phyloP scores from a whole-genome alignment of 805 yeast genomes.

The Ogataea naganishii region DNA sequence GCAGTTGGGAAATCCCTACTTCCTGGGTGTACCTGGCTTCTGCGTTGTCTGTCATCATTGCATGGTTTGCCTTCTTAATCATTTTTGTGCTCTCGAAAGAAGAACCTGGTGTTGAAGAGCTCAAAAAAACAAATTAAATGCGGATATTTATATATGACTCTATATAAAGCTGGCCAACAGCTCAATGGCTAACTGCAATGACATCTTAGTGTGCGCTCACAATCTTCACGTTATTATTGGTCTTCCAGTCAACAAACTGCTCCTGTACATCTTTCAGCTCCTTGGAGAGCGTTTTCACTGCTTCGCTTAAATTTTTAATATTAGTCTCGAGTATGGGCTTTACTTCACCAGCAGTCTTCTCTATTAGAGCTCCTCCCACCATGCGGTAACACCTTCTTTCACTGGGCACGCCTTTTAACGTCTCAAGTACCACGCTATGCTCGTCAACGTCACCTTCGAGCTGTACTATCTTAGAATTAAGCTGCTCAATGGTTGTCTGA shows the following conservation, averaged over 20 bases:
- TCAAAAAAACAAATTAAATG: slow-evolving; percentile 16
- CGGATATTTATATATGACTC: neutral
- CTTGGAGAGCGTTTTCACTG: slow-evolving; percentile 26
- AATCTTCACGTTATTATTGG: slow-evolving; percentile 38
- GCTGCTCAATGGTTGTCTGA: slow-evolving; percentile 37
- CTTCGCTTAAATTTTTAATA: slow-evolving; percentile 34
- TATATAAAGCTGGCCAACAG: too few relatives aligned
- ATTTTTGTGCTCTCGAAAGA: slow-evolving; percentile 39
- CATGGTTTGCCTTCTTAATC: slow-evolving; percentile 73
- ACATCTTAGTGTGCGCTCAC: slow-evolving; percentile 22
- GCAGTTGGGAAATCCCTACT: slow-evolving; percentile 89
- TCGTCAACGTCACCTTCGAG: slow-evolving; percentile 38
- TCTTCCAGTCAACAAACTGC: slow-evolving; percentile 40
- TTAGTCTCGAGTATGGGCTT: slow-evolving; percentile 53
- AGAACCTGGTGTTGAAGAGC: slow-evolving; percentile 5
- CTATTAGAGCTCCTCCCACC: slow-evolving; percentile 90
- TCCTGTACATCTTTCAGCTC: slow-evolving; percentile 32
- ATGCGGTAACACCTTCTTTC: slow-evolving; percentile 81
- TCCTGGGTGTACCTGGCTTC: slow-evolving; percentile 85
- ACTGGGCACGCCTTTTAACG: slow-evolving; percentile 40
- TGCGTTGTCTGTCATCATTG: slow-evolving; percentile 56
- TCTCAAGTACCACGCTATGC: slow-evolving; percentile 47
- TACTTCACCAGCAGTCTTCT: slow-evolving; percentile 74
- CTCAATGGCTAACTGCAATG: too few relatives aligned
- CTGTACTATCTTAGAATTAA: slow-evolving; percentile 37